Conservation (phyloP, 768 basidiomycete genomes). For the Lentinula sp. region DNA sequence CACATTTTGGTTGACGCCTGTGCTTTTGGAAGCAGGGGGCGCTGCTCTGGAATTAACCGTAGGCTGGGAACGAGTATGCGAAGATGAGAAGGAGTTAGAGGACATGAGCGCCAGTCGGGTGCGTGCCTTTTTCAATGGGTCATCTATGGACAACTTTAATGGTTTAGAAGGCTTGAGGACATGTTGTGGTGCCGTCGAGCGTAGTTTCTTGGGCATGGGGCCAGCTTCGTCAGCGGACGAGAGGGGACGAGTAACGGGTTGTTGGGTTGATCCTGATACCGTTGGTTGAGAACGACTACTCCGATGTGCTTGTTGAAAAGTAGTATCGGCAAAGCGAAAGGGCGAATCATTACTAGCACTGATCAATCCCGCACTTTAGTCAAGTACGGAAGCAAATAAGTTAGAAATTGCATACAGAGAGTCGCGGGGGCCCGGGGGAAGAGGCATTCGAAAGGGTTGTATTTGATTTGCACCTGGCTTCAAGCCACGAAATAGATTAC, state of each 20-base stretch:
- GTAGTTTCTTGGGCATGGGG: conserved; percentile 69
- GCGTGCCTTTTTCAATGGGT: conserved; percentile 86
- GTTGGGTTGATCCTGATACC: conserved; percentile 36
- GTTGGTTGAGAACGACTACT: conserved; percentile 36
- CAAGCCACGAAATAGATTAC: conserved; percentile 52
- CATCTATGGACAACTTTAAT: conserved; percentile 58
- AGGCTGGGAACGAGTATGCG: conserved; percentile 41
- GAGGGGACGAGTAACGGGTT: conserved; percentile 57
- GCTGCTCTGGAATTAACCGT: conserved; percentile 51
- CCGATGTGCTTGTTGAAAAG: conserved; percentile 49
- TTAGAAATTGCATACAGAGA: conserved; percentile 42
- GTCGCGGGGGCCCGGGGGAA: conserved; percentile 47
- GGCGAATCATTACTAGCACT: conserved; percentile 57
- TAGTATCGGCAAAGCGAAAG: conserved; percentile 48
- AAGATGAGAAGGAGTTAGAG: conserved; percentile 4
- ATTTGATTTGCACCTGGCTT: conserved; percentile 45
- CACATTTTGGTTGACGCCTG: conserved; percentile 32
- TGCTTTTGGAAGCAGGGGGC: conserved; percentile 43
- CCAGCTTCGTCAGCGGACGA: conserved; percentile 82
- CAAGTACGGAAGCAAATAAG: not conserved
- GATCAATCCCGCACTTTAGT: conserved; percentile 8
- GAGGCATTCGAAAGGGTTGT: conserved; percentile 54
- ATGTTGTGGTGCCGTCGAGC: conserved; percentile 54
- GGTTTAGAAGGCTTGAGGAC: conserved; percentile 50
- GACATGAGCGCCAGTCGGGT: conserved; percentile 38